phyloP scores from a whole-genome alignment of 73 alveolate species.

The Uronychia setigera region DNA sequence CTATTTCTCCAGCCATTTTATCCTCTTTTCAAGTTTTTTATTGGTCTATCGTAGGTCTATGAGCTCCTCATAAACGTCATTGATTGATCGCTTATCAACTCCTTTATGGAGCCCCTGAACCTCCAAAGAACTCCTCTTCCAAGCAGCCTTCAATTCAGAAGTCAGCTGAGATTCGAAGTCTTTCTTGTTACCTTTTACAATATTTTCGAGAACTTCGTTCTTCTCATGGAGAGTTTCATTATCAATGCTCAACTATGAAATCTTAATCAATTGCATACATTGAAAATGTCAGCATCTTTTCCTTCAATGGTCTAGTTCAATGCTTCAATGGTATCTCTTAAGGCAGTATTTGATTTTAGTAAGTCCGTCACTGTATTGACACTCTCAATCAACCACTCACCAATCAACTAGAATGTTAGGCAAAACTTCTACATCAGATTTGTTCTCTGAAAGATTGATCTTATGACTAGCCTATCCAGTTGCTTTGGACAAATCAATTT shows the following conservation, averaged over 20 bases:
- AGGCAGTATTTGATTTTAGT: slow-evolving; percentile 45
- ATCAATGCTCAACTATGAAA: slow-evolving; percentile 23
- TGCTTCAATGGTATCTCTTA: slow-evolving; percentile 49
- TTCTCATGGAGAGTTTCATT: slow-evolving; percentile 34
- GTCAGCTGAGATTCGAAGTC: slow-evolving; percentile 2
- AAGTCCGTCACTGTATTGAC: slow-evolving; percentile 58
- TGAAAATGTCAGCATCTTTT: background rate
- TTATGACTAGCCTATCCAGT: background rate
- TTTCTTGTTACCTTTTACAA: slow-evolving; percentile 26
- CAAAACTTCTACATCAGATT: background rate
- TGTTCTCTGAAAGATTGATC: background rate
- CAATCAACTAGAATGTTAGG: background rate
- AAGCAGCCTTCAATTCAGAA: slow-evolving; percentile 17
- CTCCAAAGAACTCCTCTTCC: slow-evolving; percentile 34
- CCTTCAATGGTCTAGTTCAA: slow-evolving; percentile 10
- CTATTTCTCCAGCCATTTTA: slow-evolving; percentile 29
- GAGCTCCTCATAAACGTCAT: slow-evolving; percentile 41
- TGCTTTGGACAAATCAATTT: slow-evolving; percentile 10
- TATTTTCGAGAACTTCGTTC: slow-evolving; percentile 41
- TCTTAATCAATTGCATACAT: slow-evolving; percentile 17
- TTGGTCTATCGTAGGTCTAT: slow-evolving; percentile 36
- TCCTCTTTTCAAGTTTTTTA: slow-evolving; percentile 35
- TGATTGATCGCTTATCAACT: slow-evolving; percentile 16
- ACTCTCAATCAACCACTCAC: slow-evolving; percentile 41
- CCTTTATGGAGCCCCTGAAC: background rate